Percentiles rank a stretch among this genome's conserved stretches.
These are phyloP conservation scores for Trichopus zeylanicus DNA, from an alignment of 116 monocot genomes.

Conservation along the genomic window DNA sequence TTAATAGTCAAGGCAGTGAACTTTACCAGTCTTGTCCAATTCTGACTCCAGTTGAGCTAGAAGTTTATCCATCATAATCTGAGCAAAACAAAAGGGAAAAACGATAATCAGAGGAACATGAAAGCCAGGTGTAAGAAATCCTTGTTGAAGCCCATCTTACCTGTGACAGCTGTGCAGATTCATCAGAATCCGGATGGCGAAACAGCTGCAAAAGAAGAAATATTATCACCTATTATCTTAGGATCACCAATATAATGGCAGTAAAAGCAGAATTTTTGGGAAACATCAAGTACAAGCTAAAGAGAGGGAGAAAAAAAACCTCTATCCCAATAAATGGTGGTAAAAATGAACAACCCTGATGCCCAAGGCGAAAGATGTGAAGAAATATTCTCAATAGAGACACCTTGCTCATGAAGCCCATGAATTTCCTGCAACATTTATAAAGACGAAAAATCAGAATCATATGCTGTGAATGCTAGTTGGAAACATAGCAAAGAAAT, in stretches of 20 bases:
- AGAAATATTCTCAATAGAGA: conserved; percentile 62
- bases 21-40: conserved; percentile 40
- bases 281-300: too few species aligned
- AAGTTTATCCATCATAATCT: conserved; percentile 69
- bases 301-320: conserved; percentile 17
- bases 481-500: background rate
- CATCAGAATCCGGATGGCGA: conserved; percentile 89
- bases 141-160: conserved; percentile 16
- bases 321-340: conserved; percentile 76
- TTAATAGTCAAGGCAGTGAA: too few species aligned
- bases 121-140: background rate
- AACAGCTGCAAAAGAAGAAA: conserved; percentile 66
- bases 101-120: background rate
- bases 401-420: conserved; percentile 55
- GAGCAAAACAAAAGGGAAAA: conserved; percentile 6
- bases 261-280: conserved; percentile 1
- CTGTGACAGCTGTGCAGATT: conserved; percentile 85
- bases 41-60: conserved; percentile 48
- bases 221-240: background rate
- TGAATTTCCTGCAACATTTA: conserved; percentile 60
- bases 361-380: conserved; percentile 92
- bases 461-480: too few species aligned
- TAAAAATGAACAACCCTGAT: conserved; percentile 77
- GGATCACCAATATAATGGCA: background rate
- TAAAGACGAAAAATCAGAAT: background rate